Conservation (phyloP, 495 filamentous ascomycete species). For the Aspergillus sparsus region DNA sequence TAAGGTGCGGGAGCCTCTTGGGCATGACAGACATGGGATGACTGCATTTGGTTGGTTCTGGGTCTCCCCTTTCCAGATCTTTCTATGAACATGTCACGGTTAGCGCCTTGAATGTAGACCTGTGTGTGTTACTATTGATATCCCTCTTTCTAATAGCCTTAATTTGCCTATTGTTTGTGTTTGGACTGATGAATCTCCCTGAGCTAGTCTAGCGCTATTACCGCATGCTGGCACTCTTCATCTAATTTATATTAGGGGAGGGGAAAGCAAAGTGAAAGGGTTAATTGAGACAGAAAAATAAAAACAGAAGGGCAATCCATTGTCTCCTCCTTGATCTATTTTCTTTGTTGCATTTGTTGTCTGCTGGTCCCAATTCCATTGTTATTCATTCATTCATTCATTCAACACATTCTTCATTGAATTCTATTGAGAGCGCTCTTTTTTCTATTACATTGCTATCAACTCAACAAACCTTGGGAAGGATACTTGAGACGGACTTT, state of each 20-base stretch:
- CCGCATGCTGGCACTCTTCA: neutral
- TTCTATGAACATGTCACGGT: conserved; percentile 13
- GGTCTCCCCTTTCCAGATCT: conserved; percentile 12
- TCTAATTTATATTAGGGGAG: neutral
- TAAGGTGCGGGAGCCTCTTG: conserved; percentile 1
- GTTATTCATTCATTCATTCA: too few species aligned
- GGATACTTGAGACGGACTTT: too few species aligned
- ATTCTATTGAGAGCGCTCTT: too few species aligned
- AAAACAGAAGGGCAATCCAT: too few species aligned
- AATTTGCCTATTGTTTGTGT: conserved; percentile 4
- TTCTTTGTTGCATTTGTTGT: too few species aligned
- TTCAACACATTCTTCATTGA: too few species aligned
- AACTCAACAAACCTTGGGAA: too few species aligned
- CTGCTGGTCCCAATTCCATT: too few species aligned
- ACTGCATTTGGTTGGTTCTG: conserved; percentile 23
- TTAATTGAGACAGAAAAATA: too few species aligned
- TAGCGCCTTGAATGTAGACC: conserved; percentile 18
- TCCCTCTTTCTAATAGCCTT: conserved; percentile 5
- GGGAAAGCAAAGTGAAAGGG: neutral
- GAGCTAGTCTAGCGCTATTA: conserved; percentile 7
- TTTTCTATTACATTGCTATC: too few species aligned
- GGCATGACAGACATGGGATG: neutral
- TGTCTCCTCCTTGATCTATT: too few species aligned
- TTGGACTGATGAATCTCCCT: conserved; percentile 11
- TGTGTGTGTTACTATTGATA: conserved; percentile 16